A percentile compares a stretch with the other conserved stretches of the same genome.
Evolutionary conservation across 2,329 filamentous ascomycete species (phyloP).

Genomic region (Colletotrichum sp.): DNA sequence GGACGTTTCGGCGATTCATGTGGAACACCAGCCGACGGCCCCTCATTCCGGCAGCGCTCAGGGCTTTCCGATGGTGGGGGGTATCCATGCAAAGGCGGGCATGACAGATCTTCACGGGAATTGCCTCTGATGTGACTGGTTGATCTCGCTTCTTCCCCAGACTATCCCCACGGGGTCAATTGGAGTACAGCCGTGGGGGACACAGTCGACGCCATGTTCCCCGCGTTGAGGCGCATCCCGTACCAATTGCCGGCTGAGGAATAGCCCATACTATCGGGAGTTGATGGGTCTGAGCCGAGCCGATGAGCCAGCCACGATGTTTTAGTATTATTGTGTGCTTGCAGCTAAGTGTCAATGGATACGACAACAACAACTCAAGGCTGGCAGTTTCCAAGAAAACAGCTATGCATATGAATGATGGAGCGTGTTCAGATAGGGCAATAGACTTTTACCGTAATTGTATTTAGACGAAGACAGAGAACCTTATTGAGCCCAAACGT

Average conservation of each 20-base stretch:
- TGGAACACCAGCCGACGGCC: not conserved
- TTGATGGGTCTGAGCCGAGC: conserved; percentile 5
- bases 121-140: not conserved
- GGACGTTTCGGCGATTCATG: not conserved
- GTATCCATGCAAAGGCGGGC: not conserved
- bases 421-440: not conserved
- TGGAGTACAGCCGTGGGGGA: not conserved
- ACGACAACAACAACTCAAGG: not conserved
- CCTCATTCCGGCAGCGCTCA: not conserved
- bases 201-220: not conserved
- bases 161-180: not conserved
- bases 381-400: not conserved
- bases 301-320: not conserved
- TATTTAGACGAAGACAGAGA: not conserved
- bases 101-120: not conserved
- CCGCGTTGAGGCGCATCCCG: not conserved
- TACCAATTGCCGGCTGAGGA: not conserved
- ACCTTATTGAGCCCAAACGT: not conserved
- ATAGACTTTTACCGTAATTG: not conserved
- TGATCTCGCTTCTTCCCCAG: not conserved
- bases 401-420: not conserved
- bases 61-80: not conserved
- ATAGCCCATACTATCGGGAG: not conserved
- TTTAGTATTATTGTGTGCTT: not conserved
- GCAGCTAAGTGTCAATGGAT: not conserved